Conservation (phyloP, 495 filamentous ascomycete species). For the Pyronema omphalodes region DNA sequence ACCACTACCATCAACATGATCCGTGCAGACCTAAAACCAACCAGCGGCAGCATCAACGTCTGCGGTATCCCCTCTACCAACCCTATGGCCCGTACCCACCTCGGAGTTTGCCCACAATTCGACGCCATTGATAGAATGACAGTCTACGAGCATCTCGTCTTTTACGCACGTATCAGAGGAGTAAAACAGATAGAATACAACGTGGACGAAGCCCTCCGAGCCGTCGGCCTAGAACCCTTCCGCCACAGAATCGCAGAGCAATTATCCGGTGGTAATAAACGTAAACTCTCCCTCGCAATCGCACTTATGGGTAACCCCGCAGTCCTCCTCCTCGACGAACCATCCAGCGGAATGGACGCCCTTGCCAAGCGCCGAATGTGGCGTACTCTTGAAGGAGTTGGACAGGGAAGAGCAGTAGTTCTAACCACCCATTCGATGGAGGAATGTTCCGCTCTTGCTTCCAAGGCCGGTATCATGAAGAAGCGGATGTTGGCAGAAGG, state of each 20-base stretch:
- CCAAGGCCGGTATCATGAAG: slow-evolving; percentile 53
- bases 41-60: slow-evolving; percentile 50
- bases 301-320: slow-evolving; percentile 59
- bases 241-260: slow-evolving; percentile 41
- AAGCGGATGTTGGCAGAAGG: slow-evolving; percentile 53
- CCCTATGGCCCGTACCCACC: slow-evolving; percentile 43
- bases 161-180: slow-evolving; percentile 56
- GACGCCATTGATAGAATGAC: slow-evolving; percentile 50
- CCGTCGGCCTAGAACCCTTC: slow-evolving; percentile 43
- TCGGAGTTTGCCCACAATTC: slow-evolving; percentile 67
- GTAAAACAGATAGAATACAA: slow-evolving; percentile 45
- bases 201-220: slow-evolving; percentile 37
- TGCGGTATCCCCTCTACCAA: slow-evolving; percentile 50
- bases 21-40: slow-evolving; percentile 61
- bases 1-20: slow-evolving; percentile 69
- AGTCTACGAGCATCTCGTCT: slow-evolving; percentile 47
- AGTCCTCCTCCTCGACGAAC: slow-evolving; percentile 55
- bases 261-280: slow-evolving; percentile 54
- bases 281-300: slow-evolving; percentile 56
- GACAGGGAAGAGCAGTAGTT: slow-evolving; percentile 41
- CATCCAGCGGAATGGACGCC: slow-evolving; percentile 50
- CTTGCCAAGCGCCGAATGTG: slow-evolving; percentile 59
- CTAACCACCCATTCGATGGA: slow-evolving; percentile 70
- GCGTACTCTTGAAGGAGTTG: slow-evolving; percentile 42
- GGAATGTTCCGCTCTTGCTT: slow-evolving; percentile 55